phyloP scores from a whole-genome alignment of 2,329 filamentous ascomycete species.

The Dichotomopilus funicola region DNA sequence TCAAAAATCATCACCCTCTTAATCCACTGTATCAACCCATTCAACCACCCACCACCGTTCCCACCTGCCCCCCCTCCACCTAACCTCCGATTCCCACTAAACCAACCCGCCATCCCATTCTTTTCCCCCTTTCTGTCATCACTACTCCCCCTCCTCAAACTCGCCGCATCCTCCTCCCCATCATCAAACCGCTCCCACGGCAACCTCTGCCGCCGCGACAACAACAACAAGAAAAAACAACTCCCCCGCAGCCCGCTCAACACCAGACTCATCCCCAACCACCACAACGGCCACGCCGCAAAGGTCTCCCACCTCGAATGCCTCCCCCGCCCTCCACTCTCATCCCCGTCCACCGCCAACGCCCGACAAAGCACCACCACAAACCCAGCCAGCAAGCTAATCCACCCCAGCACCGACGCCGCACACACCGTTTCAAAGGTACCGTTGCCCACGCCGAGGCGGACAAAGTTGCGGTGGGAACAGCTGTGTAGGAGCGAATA shows the following conservation, averaged over 20 bases:
- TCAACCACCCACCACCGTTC: slow-evolving; percentile 24
- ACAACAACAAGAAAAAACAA: slow-evolving; percentile 43
- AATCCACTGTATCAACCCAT: slow-evolving; percentile 13
- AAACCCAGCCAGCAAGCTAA: slow-evolving; percentile 35
- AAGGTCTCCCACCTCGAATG: slow-evolving; percentile 38
- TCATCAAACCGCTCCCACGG: slow-evolving; percentile 45
- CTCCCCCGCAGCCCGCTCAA: slow-evolving; percentile 39
- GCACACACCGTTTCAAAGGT: slow-evolving; percentile 44
- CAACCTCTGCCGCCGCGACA: slow-evolving; percentile 39
- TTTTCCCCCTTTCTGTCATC: not conserved
- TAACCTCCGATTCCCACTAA: slow-evolving; percentile 9
- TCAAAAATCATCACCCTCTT: slow-evolving; percentile 42
- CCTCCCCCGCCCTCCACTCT: slow-evolving; percentile 23
- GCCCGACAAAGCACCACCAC: slow-evolving; percentile 35
- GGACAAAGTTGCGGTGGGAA: slow-evolving; percentile 45
- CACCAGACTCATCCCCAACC: slow-evolving; percentile 37
- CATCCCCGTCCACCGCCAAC: slow-evolving; percentile 29
- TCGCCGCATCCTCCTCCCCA: slow-evolving; percentile 2
- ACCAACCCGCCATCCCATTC: not conserved
- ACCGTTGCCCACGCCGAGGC: slow-evolving; percentile 47
- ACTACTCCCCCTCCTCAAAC: not conserved
- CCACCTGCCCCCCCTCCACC: not conserved
- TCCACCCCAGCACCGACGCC: slow-evolving; percentile 38
- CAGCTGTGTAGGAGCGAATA: slow-evolving; percentile 42
- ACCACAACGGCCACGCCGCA: slow-evolving; percentile 41